Base-by-base conservation (phyloP, 306 rosid genomes). In the Vigna reflexopilosa region DNA sequence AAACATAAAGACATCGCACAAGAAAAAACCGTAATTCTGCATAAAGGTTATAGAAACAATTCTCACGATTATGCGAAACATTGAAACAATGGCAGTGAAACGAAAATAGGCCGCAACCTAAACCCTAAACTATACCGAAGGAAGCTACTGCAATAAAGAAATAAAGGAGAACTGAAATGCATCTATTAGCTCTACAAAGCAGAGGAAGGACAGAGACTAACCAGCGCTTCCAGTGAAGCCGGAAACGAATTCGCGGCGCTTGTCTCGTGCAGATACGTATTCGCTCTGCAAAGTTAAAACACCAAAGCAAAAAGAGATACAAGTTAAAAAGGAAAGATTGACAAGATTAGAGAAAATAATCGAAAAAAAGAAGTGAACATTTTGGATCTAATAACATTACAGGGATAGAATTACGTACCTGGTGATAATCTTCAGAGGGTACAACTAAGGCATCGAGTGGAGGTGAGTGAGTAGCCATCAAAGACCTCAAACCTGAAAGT, bases 221-320 rank as follows among this genome's bases (percentile, higher is more conserved):
- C 99, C 99, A 40, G 99, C 97, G 83, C 99, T 96, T 84, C 99
- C 99, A 15, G 86, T 79, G 91, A 96, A 96, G 77, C 98, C 99
- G 6, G 99, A 96, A 81, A 96, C 91, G 55, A 96, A 96, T 71
- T 79, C 74, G 14, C 99, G 99, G 57, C 99, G 85, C 71, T 88
- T 88, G 82, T 96, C 99, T 76, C 99, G 85, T 0, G 82, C 88
- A 52, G 99, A 96, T 13, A 96, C 99, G 77, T 96, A 96, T 86
- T 96, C 99, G 70, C 99, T 93, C 99, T 96, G 94, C 89, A 86
- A 78, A 66, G 90, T 75, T 88, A 81, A 82, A 77, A 40, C 24
- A 30, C 26, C 58, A 72, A 32, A 6, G 45, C 19, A 71, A 7
- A 20, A 83, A 42, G 7, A 55, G 24, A 50, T 1, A 19, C 19